Base-by-base conservation (phyloP, 2,329 filamentous ascomycete genomes). In the Pseudopithomyces chartarum region DNA sequence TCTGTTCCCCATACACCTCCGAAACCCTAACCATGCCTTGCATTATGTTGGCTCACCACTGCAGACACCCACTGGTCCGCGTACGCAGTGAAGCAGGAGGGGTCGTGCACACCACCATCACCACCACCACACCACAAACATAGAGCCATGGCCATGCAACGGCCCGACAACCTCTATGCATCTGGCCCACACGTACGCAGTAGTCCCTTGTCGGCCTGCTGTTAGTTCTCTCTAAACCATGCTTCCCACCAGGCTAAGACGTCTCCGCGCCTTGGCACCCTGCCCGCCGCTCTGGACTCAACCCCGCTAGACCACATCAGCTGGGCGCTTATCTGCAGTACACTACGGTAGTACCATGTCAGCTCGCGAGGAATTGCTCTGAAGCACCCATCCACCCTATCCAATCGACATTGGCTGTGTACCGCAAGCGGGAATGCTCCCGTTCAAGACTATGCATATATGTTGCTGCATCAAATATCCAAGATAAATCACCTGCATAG, bases 261-360 rank as follows among this genome's bases (percentile, higher is more conserved):
- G 19, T 19, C 23, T 52, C 42, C 54, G 42, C 48, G 54, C 42
- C 54, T 56, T 52, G 54, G 54, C 54, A 26, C 20, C 19, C 19
- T 12, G 36, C 39, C 46, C 46, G 40, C 11, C 29, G 39, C 39
- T 29, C 19, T 39, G 38, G 38, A 26, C 36, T 34, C 39, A 17
- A 46, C 52, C 45, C 52, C 39, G 46, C 53, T 44, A 26, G 44
- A 36, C 20, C 26, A 29, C 38, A 49, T 49, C 44, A 50, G 29
- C 45, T 50, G 46, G 53, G 50, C 53, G 47, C 40, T 44, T 43
- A 42, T 22, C 5, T 44, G 36, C 38, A 42, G 32, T 15, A 5
- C 29, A 36, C 34, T 36, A 36, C 34, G 15, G 12, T n/a, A 36
- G 34, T 36, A 36, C 34, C 15, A 22, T 4, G 17, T 42, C 22